These are phyloP conservation scores for Chytridiales sp. DNA, from an alignment of 371 early-diverging fungal species.

Conservation along the genomic window DNA sequence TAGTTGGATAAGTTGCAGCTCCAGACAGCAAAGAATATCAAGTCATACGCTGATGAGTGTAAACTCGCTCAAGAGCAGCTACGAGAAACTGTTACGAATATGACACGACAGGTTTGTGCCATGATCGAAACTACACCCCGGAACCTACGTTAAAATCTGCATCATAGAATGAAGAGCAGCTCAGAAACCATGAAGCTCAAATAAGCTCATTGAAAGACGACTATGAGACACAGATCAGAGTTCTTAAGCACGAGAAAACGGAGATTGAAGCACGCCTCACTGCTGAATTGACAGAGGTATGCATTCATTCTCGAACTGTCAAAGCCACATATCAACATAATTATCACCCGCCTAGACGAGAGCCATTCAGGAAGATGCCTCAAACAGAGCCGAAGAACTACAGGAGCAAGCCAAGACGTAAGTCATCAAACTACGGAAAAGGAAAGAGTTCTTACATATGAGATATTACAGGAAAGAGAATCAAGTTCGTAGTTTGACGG, in stretches of 20 bases:
- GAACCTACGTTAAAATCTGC: slow-evolving; percentile 6
- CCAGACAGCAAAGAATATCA: slow-evolving; percentile 19
- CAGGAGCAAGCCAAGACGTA: slow-evolving; percentile 6
- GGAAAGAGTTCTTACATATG: too few relatives aligned
- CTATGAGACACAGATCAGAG: slow-evolving; percentile 2
- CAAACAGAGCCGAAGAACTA: neutral
- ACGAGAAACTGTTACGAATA: slow-evolving; percentile 15
- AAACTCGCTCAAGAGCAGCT: slow-evolving; percentile 18
- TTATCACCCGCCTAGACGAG: neutral
- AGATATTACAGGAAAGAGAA: too few relatives aligned
- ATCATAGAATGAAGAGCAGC: slow-evolving; percentile 33
- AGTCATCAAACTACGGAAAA: too few relatives aligned
- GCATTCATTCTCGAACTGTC: neutral
- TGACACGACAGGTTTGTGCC: slow-evolving; percentile 22
- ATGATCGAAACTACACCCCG: neutral
- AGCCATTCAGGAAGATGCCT: neutral
- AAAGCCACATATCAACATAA: neutral
- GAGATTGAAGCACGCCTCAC: neutral
- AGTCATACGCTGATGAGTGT: slow-evolving; percentile 24
- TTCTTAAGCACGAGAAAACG: slow-evolving; percentile 15
- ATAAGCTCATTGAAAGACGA: slow-evolving; percentile 19
- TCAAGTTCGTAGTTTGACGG: too few relatives aligned
- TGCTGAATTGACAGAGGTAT: slow-evolving; percentile 21
- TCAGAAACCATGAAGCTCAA: slow-evolving; percentile 13
- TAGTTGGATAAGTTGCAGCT: slow-evolving; percentile 7